Conservation (phyloP, 2,329 filamentous ascomycete species). For the Chaetomium olivaceum region DNA sequence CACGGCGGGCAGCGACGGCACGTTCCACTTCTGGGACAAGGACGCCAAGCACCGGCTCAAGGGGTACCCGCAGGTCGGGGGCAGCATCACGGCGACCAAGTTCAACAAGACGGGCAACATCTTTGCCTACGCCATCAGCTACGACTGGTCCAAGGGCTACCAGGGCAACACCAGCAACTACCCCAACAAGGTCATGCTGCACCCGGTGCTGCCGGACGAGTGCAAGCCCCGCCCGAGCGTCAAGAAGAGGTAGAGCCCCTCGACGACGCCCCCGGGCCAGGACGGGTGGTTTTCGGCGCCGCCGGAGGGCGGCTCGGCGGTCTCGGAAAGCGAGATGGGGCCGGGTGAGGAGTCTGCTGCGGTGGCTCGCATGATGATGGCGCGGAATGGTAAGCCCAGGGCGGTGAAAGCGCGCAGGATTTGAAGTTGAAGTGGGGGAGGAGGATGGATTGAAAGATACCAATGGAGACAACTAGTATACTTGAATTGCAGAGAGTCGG, state of each 20-base stretch:
- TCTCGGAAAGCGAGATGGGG: background rate
- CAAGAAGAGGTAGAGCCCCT: constrained; percentile 57
- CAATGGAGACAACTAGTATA: background rate
- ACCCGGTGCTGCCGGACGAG: constrained; percentile 66
- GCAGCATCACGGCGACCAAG: constrained; percentile 85
- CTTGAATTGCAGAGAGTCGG: background rate
- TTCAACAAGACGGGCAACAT: constrained; percentile 86
- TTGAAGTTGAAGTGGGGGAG: background rate
- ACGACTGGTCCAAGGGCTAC: constrained; percentile 98
- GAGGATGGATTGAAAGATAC: background rate
- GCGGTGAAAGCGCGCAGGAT: background rate
- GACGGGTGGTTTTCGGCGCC: background rate
- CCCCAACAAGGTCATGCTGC: constrained; percentile 82
- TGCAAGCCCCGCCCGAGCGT: constrained; percentile 61
- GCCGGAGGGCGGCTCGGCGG: background rate
- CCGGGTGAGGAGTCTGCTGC: background rate
- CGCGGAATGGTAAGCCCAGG: background rate
- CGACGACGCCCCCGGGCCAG: background rate
- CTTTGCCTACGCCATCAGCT: constrained; percentile 87
- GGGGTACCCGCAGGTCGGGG: constrained; percentile 81
- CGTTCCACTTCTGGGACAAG: constrained; percentile 97
- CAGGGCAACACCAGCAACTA: constrained; percentile 74
- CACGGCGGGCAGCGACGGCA: constrained; percentile 91
- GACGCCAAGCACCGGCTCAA: constrained; percentile 86
- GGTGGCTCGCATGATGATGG: background rate